Conservation (phyloP, 305 asterid species). For the Coffea humblotiana region DNA sequence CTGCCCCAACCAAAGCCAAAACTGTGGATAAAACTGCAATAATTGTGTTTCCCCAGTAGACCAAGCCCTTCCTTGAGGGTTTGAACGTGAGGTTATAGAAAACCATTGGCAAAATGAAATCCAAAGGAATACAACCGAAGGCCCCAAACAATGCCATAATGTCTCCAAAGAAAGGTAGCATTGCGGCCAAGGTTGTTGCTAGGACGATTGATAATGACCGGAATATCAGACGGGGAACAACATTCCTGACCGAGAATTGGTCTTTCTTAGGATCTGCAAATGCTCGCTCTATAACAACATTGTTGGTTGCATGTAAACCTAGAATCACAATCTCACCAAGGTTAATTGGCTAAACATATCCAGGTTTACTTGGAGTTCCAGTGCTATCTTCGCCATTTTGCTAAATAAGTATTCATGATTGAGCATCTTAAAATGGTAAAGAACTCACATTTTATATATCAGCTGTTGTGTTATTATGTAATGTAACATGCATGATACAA, state of each 20-base stretch:
- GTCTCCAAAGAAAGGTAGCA: slow-evolving; percentile 80
- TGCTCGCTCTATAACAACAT: slow-evolving; percentile 47
- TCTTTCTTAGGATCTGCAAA: slow-evolving; percentile 52
- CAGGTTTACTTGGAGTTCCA: too few relatives aligned
- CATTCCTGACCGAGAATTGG: slow-evolving; percentile 45
- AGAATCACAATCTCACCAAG: not conserved
- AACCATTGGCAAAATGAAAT: slow-evolving; percentile 63
- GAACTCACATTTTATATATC: too few relatives aligned
- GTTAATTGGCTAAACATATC: too few relatives aligned
- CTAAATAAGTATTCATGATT: too few relatives aligned
- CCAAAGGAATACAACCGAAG: slow-evolving; percentile 64
- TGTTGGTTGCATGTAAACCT: slow-evolving; percentile 71
- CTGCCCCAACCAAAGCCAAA: slow-evolving; percentile 47
- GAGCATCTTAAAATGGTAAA: too few relatives aligned
- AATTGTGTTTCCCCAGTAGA: slow-evolving; percentile 47
- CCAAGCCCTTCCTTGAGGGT: slow-evolving; percentile 39
- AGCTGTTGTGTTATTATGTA: too few relatives aligned
- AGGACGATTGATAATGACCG: slow-evolving; percentile 47
- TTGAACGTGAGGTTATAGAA: slow-evolving; percentile 58
- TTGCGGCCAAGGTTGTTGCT: slow-evolving; percentile 63
- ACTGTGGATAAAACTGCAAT: slow-evolving; percentile 46
- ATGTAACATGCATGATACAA: too few relatives aligned
- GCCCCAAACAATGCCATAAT: slow-evolving; percentile 72
- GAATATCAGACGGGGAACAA: slow-evolving; percentile 42
- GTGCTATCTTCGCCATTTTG: too few relatives aligned